Conservation (phyloP, 2,329 filamentous ascomycete species). For the Canariomyces notabilis region DNA sequence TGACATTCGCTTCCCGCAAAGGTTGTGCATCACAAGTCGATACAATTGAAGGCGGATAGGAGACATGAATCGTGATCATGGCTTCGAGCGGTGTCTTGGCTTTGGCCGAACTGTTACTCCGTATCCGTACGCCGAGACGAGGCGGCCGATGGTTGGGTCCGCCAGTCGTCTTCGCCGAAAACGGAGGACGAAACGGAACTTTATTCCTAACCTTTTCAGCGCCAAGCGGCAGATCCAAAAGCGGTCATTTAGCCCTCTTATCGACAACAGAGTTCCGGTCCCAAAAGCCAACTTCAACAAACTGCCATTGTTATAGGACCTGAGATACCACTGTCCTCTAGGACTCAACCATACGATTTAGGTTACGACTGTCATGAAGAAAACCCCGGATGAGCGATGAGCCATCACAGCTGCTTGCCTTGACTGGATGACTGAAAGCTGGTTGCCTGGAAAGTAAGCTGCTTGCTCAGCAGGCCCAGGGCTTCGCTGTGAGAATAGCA, state of each 20-base stretch:
- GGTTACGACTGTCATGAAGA: neutral
- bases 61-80: too few species aligned
- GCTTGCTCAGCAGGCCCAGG: neutral
- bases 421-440: neutral
- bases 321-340: neutral
- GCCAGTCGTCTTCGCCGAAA: too few species aligned
- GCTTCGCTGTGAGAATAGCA: neutral
- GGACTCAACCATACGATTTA: neutral
- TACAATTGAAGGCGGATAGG: too few species aligned
- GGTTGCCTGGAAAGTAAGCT: neutral
- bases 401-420: neutral
- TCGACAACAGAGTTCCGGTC: neutral
- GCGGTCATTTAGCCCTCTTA: constrained; percentile 14
- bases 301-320: neutral
- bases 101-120: too few species aligned
- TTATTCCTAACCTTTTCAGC: neutral
- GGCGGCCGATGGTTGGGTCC: too few species aligned
- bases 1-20: too few species aligned
- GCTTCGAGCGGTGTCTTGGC: too few species aligned
- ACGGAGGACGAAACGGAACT: neutral
- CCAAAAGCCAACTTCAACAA: too few species aligned
- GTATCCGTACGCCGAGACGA: too few species aligned
- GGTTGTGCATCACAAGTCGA: too few species aligned
- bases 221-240: neutral
- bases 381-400: too few species aligned